phyloP scores from a whole-genome alignment of 2,329 filamentous ascomycete genomes.

The Neonectria ditissima region DNA sequence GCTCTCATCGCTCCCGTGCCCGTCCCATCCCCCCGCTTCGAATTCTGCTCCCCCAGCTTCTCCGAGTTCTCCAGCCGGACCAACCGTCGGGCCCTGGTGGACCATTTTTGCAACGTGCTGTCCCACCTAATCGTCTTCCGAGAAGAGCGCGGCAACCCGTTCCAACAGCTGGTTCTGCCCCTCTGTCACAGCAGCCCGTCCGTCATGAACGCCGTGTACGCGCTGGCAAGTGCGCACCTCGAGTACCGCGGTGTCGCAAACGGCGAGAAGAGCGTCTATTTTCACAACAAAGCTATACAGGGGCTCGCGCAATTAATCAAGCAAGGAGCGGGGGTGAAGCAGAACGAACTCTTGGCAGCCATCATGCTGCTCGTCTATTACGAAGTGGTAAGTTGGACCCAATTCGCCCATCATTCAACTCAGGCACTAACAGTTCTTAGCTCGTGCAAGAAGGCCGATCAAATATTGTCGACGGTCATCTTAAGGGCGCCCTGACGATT shows the following conservation, averaged over 20 bases:
- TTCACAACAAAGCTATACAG: constrained; percentile 70
- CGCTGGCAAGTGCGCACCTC: constrained; percentile 85
- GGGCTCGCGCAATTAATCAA: constrained; percentile 69
- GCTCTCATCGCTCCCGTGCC: constrained; percentile 43
- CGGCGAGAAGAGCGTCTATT: constrained; percentile 67
- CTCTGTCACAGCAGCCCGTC: constrained; percentile 66
- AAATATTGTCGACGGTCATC: constrained; percentile 70
- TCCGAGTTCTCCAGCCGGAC: constrained; percentile 67
- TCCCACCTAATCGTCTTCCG: constrained; percentile 75
- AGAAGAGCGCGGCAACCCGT: constrained; percentile 72
- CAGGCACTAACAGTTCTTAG: constrained; percentile 50
- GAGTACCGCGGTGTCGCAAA: constrained; percentile 71
- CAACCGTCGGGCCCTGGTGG: constrained; percentile 67
- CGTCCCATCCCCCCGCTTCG: constrained; percentile 54
- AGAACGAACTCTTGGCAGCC: constrained; percentile 69
- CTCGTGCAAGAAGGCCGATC: constrained; percentile 70
- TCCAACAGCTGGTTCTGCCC: constrained; percentile 72
- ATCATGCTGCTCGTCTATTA: constrained; percentile 74
- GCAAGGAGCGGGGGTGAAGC: constrained; percentile 60
- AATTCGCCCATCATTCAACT: not conserved
- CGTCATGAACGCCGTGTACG: constrained; percentile 86
- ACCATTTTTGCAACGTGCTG: constrained; percentile 73
- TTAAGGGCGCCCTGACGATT: constrained; percentile 72
- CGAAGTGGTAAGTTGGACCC: constrained; percentile 65
- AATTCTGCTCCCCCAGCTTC: constrained; percentile 65